Evolutionary conservation across 257 asterid genomes (phyloP).

Genomic region (Lantana camara): DNA sequence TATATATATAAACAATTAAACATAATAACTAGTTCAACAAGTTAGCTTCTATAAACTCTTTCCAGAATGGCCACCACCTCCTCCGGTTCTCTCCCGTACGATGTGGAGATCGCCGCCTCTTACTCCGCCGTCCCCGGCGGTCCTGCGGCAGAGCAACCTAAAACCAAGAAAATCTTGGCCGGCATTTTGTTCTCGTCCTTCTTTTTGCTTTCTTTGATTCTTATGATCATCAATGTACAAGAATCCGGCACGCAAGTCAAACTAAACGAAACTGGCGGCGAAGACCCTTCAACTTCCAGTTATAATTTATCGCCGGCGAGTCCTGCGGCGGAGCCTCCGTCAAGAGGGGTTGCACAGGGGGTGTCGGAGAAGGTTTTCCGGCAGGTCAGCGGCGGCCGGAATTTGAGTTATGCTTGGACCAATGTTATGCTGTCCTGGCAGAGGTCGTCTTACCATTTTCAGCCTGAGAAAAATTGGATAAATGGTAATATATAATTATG

Average conservation of each 20-base stretch:
- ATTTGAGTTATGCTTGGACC: conserved; percentile 55
- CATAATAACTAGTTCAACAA: neutral
- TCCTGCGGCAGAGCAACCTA: conserved; percentile 31
- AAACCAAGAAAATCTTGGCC: conserved; percentile 34
- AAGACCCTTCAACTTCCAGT: conserved; percentile 10
- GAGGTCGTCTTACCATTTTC: conserved; percentile 76
- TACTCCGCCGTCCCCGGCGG: conserved; percentile 43
- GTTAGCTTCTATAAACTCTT: neutral
- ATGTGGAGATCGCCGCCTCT: conserved; percentile 41
- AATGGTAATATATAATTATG: conserved; percentile 48
- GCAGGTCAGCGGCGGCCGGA: conserved; percentile 28
- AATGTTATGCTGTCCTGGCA: conserved; percentile 83
- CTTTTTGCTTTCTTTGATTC: conserved; percentile 33
- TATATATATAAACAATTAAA: conserved; percentile 3
- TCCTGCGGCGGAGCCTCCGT: conserved; percentile 28
- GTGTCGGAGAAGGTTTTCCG: conserved; percentile 81
- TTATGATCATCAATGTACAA: conserved; percentile 25
- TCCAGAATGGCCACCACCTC: conserved; percentile 16
- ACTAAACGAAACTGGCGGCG: conserved; percentile 7
- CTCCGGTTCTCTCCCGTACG: conserved; percentile 30
- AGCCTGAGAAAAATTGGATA: conserved; percentile 81
- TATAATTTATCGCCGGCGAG: conserved; percentile 27
- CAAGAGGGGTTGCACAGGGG: conserved; percentile 70
- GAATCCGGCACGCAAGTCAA: conserved; percentile 4
- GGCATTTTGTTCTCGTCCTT: conserved; percentile 44